Percentiles rank a stretch among this genome's conserved stretches.
Evolutionary conservation across 2,329 filamentous ascomycete species (phyloP).

Genomic region (Arachnomyces sp.): DNA sequence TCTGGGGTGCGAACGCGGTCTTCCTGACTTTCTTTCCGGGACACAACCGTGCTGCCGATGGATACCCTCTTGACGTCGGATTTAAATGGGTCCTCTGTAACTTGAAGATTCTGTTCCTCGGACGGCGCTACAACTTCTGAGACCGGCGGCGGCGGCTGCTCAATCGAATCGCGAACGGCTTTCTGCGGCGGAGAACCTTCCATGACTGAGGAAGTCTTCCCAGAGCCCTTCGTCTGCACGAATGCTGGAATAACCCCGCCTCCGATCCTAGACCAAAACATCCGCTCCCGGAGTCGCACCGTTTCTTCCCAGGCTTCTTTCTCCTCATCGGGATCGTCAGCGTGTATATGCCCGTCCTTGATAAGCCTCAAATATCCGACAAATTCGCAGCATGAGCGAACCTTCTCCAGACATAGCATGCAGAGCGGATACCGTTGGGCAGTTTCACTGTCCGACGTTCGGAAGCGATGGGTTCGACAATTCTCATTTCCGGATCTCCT

Average conservation of each 20-base stretch:
- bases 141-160: neutral
- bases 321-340: constrained; percentile 74
- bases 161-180: too few relatives aligned
- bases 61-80: constrained; percentile 13
- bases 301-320: constrained; percentile 92
- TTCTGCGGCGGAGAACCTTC: neutral
- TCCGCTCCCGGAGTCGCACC: constrained; percentile 78
- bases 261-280: constrained; percentile 94
- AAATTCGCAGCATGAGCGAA: constrained; percentile 87
- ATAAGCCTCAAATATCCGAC: constrained; percentile 85
- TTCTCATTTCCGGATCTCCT: constrained; percentile 62
- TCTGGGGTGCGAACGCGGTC: neutral
- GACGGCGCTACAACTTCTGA: neutral
- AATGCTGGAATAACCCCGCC: constrained; percentile 75
- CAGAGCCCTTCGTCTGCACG: constrained; percentile 20
- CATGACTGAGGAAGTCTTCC: constrained; percentile 16
- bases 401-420: constrained; percentile 72
- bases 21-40: constrained; percentile 6
- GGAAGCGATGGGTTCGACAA: constrained; percentile 76
- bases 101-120: constrained; percentile 5
- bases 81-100: constrained; percentile 12
- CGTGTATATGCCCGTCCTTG: constrained; percentile 84
- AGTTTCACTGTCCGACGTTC: constrained; percentile 76
- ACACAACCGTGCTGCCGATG: constrained; percentile 12
- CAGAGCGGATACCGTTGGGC: constrained; percentile 87